Base-by-base conservation (phyloP, 768 basidiomycete species). In the Phlebiopsis flavidoalba region DNA sequence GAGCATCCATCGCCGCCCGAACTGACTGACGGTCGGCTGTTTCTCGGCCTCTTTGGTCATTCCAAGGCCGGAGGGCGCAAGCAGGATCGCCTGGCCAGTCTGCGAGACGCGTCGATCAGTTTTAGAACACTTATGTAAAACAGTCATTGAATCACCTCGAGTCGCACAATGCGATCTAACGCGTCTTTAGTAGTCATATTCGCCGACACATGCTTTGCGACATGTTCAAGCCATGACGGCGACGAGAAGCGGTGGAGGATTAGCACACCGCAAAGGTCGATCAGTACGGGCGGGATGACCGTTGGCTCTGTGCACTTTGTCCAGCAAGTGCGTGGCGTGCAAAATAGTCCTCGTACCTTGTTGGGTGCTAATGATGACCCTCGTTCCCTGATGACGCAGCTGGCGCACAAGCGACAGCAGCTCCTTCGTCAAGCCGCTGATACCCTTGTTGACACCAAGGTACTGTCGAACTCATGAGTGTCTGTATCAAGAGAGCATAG, bases 241-340 rank as follows among this genome's bases (percentile, higher is more conserved):
- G 89, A 90, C 0, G 88, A 88, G 69, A 91, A 91, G 1, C 89
- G 77, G 63, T 90, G 89, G 1, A 89, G 64, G n/a, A 91, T 80
- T 0, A 83, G 71, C 0, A 89, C 74, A 0, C 82, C 82, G 57
- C 87, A 89, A 0, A 90, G 75, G 60, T 88, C 88, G 1, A 91
- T 73, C 2, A 91, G 71, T 0, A 85, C 82, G 0, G 86, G 78
- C 3, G 88, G 88, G 1, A 90, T 81, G 5, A 89, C 83, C 0
- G 87, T 90, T 0, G 89, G 89, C 61, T 91, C 86, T 90, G 65
- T 7, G 53, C 8, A 59, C 56, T 62, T 8, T 49, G 36, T 49
- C 14, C 1, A 15, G 33, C n/a, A n/a, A n/a, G 19, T 49, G 5
- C 21, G 2, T 12, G 3, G 40, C 40, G 10, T 17, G 11, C 10